A percentile compares a stretch with the other conserved stretches of the same genome.
phyloP scores from a whole-genome alignment of 2,329 filamentous ascomycete genomes.

The Colletotrichum siamense region DNA sequence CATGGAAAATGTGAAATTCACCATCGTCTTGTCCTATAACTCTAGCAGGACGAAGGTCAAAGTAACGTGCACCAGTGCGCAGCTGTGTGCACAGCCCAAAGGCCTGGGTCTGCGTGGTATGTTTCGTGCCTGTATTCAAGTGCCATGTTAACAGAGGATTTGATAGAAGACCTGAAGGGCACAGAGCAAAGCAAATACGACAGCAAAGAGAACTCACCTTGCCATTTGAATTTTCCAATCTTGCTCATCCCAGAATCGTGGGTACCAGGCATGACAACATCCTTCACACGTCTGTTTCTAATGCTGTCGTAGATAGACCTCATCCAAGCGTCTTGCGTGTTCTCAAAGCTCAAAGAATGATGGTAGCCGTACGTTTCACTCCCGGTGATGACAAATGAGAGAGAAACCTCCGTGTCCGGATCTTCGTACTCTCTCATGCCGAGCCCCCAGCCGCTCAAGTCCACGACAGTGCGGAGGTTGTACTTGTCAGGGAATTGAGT shows the following conservation, averaged over 20 bases:
- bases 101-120: constrained; percentile 51
- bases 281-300: constrained; percentile 43
- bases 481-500: constrained; percentile 33
- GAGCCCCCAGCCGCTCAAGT: constrained; percentile 35
- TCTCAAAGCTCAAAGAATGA: constrained; percentile 31
- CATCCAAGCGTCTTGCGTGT: constrained; percentile 35
- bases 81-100: constrained; percentile 51
- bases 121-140: constrained; percentile 40
- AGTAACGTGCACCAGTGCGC: constrained; percentile 48
- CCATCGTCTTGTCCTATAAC: constrained; percentile 17
- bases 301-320: constrained; percentile 34
- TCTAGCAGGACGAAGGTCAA: constrained; percentile 50
- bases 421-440: constrained; percentile 38
- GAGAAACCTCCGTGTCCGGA: constrained; percentile 32
- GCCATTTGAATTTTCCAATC: constrained; percentile 27
- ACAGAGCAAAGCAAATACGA: too few species aligned
- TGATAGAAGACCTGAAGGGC: background rate
- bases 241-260: constrained; percentile 54
- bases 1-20: background rate
- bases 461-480: constrained; percentile 31
- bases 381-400: constrained; percentile 40
- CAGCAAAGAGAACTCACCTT: background rate
- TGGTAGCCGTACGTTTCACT: constrained; percentile 36
- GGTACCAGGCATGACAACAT: constrained; percentile 53
- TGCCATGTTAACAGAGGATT: background rate